Evolutionary conservation across 139 green algal genomes (phyloP), one percentile per base, ranked within the genome.

Genomic region (Micromonas pusilla): DNA sequence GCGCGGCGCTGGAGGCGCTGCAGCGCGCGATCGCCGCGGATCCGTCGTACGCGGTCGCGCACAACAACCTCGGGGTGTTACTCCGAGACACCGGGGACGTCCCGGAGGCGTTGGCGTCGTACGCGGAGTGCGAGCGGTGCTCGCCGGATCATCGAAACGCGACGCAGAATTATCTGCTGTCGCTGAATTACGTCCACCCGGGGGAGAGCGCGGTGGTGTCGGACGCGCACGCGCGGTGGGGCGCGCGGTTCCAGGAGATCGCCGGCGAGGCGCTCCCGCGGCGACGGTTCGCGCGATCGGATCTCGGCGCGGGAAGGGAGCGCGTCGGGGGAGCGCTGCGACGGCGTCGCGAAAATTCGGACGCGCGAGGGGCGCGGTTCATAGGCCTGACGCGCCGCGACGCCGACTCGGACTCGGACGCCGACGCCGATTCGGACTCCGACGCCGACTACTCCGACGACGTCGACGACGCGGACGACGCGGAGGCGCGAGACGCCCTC

Each of bases 41-140:
- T 1, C 90, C 91, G 25, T 64, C 54, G 0, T 95, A 95, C 74
- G 89, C 89, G 0, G 91, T 94, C 72, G 89, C 90, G 1, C 84
- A 89, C 83, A 95, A 95, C 76, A 95, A 95, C 80, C 73, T 95
- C 20, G 90, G 90, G 6, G 91, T 96, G 78, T 87, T 97, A 74
- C 89, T 90, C 72, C 80, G 87, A 2, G 89, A 93, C 57, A 76
- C 89, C 36, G 88, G 88, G 0, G 79, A 77, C 52, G 73, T 85
- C 36, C 33, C 33, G 30, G 81, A 93, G 31, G 90, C 90, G 0
- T 77, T 97, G 1, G 79, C 83, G 2, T 87, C 84, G 60, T 97
- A 97, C 75, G 70, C 84, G 20, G 73, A 81, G 1, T 95, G 89
- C 80, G 67, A 94, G 72, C 76, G 88, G 68, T 84, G 96, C 26